These are phyloP conservation scores for Monosporascus ibericus DNA, from an alignment of 2,329 filamentous ascomycete species.

Conservation along the genomic window DNA sequence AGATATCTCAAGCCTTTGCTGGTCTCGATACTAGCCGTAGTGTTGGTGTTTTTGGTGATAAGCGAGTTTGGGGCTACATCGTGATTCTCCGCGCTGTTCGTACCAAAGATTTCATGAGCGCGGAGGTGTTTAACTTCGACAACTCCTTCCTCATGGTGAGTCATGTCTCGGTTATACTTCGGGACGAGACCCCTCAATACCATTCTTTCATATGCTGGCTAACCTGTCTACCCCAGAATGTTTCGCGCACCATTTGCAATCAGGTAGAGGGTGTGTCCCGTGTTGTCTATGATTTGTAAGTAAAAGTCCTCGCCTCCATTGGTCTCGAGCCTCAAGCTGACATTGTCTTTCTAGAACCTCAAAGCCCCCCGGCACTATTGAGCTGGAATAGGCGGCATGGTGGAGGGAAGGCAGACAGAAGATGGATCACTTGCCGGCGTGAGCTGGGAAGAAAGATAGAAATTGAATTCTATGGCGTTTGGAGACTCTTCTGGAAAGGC, in stretches of 20 bases:
- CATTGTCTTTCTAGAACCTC: conserved; percentile 1
- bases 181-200: neutral
- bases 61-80: conserved; percentile 1
- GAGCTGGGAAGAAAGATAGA: neutral
- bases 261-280: conserved; percentile 67
- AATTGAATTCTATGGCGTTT: neutral
- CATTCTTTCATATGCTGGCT: neutral
- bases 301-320: neutral
- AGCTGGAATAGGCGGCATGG: neutral
- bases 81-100: conserved; percentile 26
- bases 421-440: neutral
- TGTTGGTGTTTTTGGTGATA: conserved; percentile 17
- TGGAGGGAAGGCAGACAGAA: neutral
- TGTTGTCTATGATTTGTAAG: conserved; percentile 55
- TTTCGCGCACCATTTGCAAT: conserved; percentile 66
- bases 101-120: conserved; percentile 65
- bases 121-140: conserved; percentile 52
- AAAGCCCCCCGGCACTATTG: neutral
- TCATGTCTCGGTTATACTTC: conserved; percentile 1
- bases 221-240: conserved; percentile 54
- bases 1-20: conserved; percentile 43
- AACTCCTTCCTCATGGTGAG: conserved; percentile 29
- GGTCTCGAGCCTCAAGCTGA: conserved; percentile 4
- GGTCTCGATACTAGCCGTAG: conserved; percentile 36
- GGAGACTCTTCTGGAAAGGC: neutral